Conservation (phyloP, 1,139 yeast genomes). For the Nakaseomyces glabratus region DNA sequence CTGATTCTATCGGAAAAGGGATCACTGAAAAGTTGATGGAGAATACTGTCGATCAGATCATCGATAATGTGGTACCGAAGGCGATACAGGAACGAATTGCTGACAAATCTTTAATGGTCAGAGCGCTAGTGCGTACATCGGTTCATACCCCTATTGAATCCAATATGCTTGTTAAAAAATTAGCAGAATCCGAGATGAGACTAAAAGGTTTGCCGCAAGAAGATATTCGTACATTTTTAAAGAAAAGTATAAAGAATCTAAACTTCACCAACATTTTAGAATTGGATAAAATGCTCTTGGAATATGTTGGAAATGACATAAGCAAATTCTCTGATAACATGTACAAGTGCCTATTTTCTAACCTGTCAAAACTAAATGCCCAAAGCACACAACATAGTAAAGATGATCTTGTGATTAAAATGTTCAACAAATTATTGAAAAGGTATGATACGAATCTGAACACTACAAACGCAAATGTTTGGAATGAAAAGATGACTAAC, state of each 20-base stretch:
- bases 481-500: slow-evolving; percentile 24
- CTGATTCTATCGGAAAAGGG: background rate
- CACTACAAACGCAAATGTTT: slow-evolving; percentile 14
- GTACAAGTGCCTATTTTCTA: slow-evolving; percentile 39
- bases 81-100: slow-evolving; percentile 40
- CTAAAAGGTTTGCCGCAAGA: slow-evolving; percentile 33
- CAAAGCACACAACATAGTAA: slow-evolving; percentile 28
- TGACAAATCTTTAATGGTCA: slow-evolving; percentile 22
- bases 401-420: slow-evolving; percentile 28
- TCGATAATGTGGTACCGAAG: slow-evolving; percentile 6
- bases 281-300: slow-evolving; percentile 32
- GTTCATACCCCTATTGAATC: slow-evolving; percentile 31
- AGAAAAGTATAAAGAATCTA: slow-evolving; percentile 37
- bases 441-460: slow-evolving; percentile 38
- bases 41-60: slow-evolving; percentile 5
- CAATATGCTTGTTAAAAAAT: slow-evolving; percentile 42
- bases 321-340: slow-evolving; percentile 32
- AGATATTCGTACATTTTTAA: slow-evolving; percentile 38
- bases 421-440: slow-evolving; percentile 31
- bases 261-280: slow-evolving; percentile 34
- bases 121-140: slow-evolving; percentile 1
- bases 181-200: slow-evolving; percentile 36
- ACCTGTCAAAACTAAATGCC: slow-evolving; percentile 18
- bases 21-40: slow-evolving; percentile 3
- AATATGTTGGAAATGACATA: slow-evolving; percentile 31